phyloP scores from a whole-genome alignment of 2,329 filamentous ascomycete genomes.

The Xylaria sp. region DNA sequence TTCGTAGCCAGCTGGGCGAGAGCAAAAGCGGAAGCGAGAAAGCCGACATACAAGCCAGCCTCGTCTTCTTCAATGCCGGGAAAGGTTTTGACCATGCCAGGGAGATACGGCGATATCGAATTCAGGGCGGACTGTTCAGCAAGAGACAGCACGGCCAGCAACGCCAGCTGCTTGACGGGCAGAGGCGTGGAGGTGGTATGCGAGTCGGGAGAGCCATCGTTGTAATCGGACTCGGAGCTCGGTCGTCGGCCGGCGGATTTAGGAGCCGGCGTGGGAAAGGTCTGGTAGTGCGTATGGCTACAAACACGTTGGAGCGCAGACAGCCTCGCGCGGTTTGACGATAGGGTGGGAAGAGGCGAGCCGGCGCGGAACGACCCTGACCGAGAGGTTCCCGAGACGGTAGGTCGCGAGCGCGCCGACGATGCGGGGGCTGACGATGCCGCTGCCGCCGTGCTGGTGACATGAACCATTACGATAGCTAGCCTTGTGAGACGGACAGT shows the following conservation, averaged over 20 bases:
- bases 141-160: constrained; percentile 88
- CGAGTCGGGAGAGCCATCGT: constrained; percentile 48
- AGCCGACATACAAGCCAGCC: constrained; percentile 87
- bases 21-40: constrained; percentile 91
- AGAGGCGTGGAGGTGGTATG: constrained; percentile 75
- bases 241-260: constrained; percentile 65
- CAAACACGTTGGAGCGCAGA: constrained; percentile 48
- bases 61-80: constrained; percentile 77
- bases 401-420: constrained; percentile 37
- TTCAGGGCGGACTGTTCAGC: constrained; percentile 97
- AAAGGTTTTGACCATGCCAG: constrained; percentile 89
- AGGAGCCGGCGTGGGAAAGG: constrained; percentile 80
- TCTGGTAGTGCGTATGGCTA: constrained; percentile 75
- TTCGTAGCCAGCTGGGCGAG: constrained; percentile 93
- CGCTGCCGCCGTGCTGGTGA: constrained; percentile 38
- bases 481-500: background rate
- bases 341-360: constrained; percentile 46
- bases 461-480: constrained; percentile 40
- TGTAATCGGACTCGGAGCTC: constrained; percentile 49
- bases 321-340: constrained; percentile 29
- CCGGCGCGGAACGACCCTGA: constrained; percentile 49
- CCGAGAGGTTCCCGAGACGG: constrained; percentile 35
- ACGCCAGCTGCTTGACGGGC: constrained; percentile 81
- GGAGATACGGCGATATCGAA: constrained; percentile 94
- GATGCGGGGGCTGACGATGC: constrained; percentile 33